These are phyloP conservation scores for Phlebiopsis flavidoalba DNA, from an alignment of 768 basidiomycete genomes.

Conservation along the genomic window DNA sequence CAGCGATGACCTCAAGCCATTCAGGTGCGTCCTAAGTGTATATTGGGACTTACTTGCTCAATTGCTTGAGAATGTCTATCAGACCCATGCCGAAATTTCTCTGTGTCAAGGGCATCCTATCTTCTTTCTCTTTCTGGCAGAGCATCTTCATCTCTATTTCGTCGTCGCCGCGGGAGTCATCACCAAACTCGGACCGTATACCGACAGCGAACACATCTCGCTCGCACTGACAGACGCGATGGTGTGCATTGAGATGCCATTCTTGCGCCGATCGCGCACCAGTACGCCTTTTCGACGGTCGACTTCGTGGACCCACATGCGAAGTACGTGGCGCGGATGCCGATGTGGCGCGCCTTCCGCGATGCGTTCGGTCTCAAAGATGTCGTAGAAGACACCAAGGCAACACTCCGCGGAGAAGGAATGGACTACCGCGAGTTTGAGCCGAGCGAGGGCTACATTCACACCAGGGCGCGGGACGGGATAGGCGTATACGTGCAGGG, in stretches of 20 bases:
- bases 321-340: constrained; percentile 82
- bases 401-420: constrained; percentile 80
- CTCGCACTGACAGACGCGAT: constrained; percentile 86
- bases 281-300: constrained; percentile 88
- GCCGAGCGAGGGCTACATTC: constrained; percentile 89
- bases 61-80: not conserved
- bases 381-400: constrained; percentile 78
- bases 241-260: constrained; percentile 95
- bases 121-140: constrained; percentile 96
- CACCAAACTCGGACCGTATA: constrained; percentile 79
- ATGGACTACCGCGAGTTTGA: constrained; percentile 97
- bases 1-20: constrained; percentile 82
- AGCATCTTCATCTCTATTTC: constrained; percentile 76
- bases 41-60: not conserved
- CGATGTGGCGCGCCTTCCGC: constrained; percentile 77
- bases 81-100: constrained; percentile 96
- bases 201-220: constrained; percentile 84
- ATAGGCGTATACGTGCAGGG: constrained; percentile 85
- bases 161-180: constrained; percentile 82
- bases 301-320: constrained; percentile 73
- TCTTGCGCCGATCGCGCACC: constrained; percentile 94
- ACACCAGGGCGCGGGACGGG: constrained; percentile 81
- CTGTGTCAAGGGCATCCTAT: constrained; percentile 96
- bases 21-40: constrained; percentile 47
- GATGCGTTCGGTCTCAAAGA: constrained; percentile 88